Conservation (phyloP, 2,329 filamentous ascomycete species). For the Magnaporthiopsis poae region DNA sequence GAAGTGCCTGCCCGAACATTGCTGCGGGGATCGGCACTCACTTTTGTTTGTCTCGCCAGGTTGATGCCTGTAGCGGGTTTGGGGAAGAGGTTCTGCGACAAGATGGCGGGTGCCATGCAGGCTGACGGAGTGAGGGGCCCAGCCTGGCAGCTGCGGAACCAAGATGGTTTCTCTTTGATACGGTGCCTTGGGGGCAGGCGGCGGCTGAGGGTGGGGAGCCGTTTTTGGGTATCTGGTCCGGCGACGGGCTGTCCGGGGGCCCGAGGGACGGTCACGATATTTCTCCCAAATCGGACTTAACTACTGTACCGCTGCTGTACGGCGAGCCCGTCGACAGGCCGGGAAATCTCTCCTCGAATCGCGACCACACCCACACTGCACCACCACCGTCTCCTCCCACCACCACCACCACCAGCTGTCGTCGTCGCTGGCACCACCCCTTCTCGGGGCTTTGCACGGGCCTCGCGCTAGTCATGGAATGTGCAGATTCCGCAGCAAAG, state of each 20-base stretch:
- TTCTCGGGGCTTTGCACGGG: background rate
- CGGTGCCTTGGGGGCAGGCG: no score
- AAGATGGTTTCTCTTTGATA: background rate
- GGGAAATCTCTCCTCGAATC: background rate
- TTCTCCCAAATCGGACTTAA: background rate
- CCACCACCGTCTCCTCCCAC: no score
- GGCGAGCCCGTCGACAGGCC: no score
- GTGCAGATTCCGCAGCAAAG: background rate
- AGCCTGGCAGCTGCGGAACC: background rate
- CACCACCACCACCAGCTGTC: background rate
- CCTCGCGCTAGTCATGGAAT: background rate
- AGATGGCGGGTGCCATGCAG: background rate
- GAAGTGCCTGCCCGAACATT: background rate
- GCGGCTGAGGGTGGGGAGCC: no score
- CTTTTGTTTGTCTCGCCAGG: background rate
- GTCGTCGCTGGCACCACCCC: no score
- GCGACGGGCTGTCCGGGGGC: no score
- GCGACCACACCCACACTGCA: background rate
- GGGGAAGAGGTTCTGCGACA: background rate
- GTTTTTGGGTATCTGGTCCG: no score
- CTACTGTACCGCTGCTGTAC: no score
- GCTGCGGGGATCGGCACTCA: background rate
- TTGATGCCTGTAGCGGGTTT: background rate
- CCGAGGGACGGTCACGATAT: no score
- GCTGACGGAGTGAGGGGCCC: background rate